Base-by-base conservation (phyloP, 2,329 filamentous ascomycete genomes). In the Hirsutella thompsonii region DNA sequence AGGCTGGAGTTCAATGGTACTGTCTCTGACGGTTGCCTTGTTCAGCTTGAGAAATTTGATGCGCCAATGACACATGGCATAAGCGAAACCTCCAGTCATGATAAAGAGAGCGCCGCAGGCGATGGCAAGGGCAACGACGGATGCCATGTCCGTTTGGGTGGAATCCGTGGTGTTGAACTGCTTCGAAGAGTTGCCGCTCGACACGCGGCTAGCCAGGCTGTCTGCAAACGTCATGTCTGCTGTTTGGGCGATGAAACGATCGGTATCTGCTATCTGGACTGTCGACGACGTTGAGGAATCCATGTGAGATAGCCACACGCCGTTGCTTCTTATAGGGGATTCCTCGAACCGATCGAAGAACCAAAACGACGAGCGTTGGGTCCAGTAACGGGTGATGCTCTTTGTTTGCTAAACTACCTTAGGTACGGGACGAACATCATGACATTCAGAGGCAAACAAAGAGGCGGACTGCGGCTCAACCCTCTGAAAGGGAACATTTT, bases 41-140 rank as follows among this genome's bases (percentile, higher is more conserved):
- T 13, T 29, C 9, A 38, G 19, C 19, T 20, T 19, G 3, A 39
- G 20, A 21, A 37, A 39, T 18, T 39, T 44, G 14, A 39, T 13
- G 6, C 42, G 42, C 39, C 39, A 41, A 19, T 28, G 33, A 29
- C 39, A 39, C 23, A 36, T 39, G 32, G 18, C 28, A n/a, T 34
- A 37, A 10, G 39, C 33, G 18, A 44, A 39, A 18, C 34, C 36
- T 14, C 20, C 28, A 1, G 37, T 19, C 20, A 37, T 36, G 3
- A 44, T 32, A n/a, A 44, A 42, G 3, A 44, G 28, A 9, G 40
- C 39, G 13, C 42, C 42, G 14, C 39, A 42, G 6, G 39, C 21
- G 16, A 42, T 20, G 13, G 39, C 26, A 4, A 44, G 33, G 8
- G 30, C 42, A 9, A 41, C 33, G 26, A 41, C 16, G 16, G 36